phyloP scores from a whole-genome alignment of 2,329 filamentous ascomycete genomes.

The Fusarium sarcochroum region DNA sequence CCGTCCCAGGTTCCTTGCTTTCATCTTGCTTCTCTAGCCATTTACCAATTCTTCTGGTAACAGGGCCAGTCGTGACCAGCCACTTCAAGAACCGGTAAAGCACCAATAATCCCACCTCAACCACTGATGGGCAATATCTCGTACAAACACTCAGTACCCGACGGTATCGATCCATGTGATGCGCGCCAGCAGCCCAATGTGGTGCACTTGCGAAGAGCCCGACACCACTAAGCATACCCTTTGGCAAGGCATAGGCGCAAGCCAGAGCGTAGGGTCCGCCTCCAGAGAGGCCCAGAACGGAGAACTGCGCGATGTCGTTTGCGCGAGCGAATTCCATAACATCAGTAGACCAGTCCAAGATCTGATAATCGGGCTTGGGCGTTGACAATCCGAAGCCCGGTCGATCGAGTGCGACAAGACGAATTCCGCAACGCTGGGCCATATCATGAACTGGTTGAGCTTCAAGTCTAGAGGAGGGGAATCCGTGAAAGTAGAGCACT shows the following conservation, averaged over 20 bases:
- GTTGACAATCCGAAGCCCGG: constrained; percentile 60
- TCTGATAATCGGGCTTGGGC: constrained; percentile 49
- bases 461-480: constrained; percentile 59
- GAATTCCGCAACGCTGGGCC: constrained; percentile 48
- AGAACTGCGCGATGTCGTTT: constrained; percentile 48
- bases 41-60: constrained; percentile 15
- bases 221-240: constrained; percentile 51
- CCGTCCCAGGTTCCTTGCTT: background rate
- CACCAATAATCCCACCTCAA: constrained; percentile 32
- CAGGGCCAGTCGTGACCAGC: constrained; percentile 21
- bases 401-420: constrained; percentile 57
- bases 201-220: constrained; percentile 55
- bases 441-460: constrained; percentile 45
- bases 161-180: constrained; percentile 48
- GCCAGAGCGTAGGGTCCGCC: constrained; percentile 56
- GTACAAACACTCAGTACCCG: constrained; percentile 40
- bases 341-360: constrained; percentile 55
- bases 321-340: constrained; percentile 50
- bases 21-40: constrained; percentile 26
- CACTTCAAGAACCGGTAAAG: constrained; percentile 7
- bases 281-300: constrained; percentile 54
- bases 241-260: constrained; percentile 51
- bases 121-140: constrained; percentile 42
- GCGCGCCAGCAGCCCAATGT: constrained; percentile 53
- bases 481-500: constrained; percentile 60